phyloP scores from a whole-genome alignment of 2,329 filamentous ascomycete genomes.

The Trichoderma guizhouense region DNA sequence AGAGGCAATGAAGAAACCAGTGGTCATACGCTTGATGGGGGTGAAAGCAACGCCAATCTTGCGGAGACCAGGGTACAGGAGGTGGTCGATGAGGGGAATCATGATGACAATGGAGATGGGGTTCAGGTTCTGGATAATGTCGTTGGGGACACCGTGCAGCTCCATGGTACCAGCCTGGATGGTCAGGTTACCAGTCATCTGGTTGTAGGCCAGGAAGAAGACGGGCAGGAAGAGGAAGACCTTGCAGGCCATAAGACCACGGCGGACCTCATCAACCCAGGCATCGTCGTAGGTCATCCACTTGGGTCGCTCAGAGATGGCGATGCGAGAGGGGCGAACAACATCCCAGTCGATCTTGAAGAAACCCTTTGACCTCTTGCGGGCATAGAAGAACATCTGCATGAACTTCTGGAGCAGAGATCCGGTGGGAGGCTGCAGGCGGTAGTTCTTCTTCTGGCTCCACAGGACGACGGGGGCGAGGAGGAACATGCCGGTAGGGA shows the following conservation, averaged over 20 bases:
- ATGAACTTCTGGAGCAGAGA: slow-evolving; percentile 68
- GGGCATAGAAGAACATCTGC: slow-evolving; percentile 56
- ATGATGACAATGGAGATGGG: slow-evolving; percentile 73
- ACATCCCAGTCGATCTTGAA: slow-evolving; percentile 66
- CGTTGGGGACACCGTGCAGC: slow-evolving; percentile 70
- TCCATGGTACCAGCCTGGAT: slow-evolving; percentile 65
- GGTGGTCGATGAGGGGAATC: slow-evolving; percentile 66
- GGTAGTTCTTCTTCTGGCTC: slow-evolving; percentile 59
- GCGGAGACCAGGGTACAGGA: slow-evolving; percentile 66
- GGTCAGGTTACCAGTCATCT: slow-evolving; percentile 59
- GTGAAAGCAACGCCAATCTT: slow-evolving; percentile 63
- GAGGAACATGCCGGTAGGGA: slow-evolving; percentile 65
- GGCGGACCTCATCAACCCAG: slow-evolving; percentile 75
- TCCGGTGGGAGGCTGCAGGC: slow-evolving; percentile 62
- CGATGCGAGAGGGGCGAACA: slow-evolving; percentile 64
- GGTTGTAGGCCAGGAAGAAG: slow-evolving; percentile 58
- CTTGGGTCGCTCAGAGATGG: slow-evolving; percentile 51
- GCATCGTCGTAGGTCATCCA: slow-evolving; percentile 84
- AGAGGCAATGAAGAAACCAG: slow-evolving; percentile 64
- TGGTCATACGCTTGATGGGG: slow-evolving; percentile 71
- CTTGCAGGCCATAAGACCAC: slow-evolving; percentile 65
- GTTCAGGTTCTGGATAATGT: slow-evolving; percentile 72
- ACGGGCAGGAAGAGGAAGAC: slow-evolving; percentile 70
- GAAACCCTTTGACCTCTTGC: slow-evolving; percentile 63
- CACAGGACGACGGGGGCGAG: slow-evolving; percentile 59